A percentile compares a stretch with the other conserved stretches of the same genome.
These are phyloP conservation scores for Castanea sativa DNA, from an alignment of 306 rosid genomes.

Conservation along the genomic window DNA sequence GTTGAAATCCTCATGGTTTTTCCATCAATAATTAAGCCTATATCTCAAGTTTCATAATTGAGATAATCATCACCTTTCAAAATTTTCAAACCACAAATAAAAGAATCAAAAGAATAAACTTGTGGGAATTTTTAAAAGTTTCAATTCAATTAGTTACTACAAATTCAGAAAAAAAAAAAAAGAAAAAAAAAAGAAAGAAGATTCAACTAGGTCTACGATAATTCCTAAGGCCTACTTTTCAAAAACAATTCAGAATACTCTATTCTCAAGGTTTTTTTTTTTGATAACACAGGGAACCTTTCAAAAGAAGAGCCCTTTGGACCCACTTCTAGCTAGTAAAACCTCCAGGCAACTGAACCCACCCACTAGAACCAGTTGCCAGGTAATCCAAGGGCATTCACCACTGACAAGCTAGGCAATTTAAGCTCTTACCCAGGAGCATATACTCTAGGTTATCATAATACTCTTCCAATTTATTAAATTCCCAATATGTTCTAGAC, in stretches of 20 bases:
- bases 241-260: neutral
- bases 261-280: neutral
- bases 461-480: too few species aligned
- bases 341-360: too few species aligned
- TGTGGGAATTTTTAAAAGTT: neutral
- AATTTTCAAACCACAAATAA: too few species aligned
- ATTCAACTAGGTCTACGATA: neutral
- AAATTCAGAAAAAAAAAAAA: neutral
- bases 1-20: neutral
- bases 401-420: too few species aligned
- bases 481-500: neutral
- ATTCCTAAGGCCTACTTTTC: neutral
- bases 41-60: neutral
- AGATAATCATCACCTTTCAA: neutral
- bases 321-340: too few species aligned
- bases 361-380: too few species aligned
- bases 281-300: neutral
- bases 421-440: too few species aligned
- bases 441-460: too few species aligned
- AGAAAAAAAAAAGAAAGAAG: neutral
- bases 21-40: neutral
- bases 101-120: too few species aligned
- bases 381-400: too few species aligned
- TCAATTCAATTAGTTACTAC: neutral
- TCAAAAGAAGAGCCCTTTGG: too few species aligned